These are phyloP conservation scores for Hibiscus mutabilis DNA, from an alignment of 345 rosid genomes.

Conservation along the genomic window DNA sequence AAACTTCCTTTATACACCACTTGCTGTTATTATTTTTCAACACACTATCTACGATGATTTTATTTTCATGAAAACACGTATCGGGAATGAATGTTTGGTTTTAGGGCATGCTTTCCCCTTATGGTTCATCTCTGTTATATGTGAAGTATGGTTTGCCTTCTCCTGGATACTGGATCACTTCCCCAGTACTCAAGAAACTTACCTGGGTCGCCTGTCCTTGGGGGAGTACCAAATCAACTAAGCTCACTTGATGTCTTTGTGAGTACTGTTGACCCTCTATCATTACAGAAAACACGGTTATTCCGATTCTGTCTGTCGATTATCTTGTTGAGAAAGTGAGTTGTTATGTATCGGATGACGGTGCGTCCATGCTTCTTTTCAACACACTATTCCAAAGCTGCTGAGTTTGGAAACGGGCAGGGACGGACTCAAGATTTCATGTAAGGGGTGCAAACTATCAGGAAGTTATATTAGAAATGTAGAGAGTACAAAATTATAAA, in stretches of 20 bases:
- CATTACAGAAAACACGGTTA: conserved; percentile 49
- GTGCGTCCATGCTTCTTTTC: conserved; percentile 92
- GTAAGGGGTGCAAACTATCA: no score
- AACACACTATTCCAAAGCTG: conserved; percentile 77
- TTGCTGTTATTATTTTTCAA: no score
- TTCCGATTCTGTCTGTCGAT: conserved; percentile 45
- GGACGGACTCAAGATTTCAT: no score
- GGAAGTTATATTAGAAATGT: no score
- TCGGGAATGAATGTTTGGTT: no score
- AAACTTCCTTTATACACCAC: no score
- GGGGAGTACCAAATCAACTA: conserved; percentile 64
- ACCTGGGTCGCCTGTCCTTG: conserved; percentile 75
- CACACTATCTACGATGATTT: no score
- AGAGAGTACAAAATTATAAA: no score
- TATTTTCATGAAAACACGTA: no score
- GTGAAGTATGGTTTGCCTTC: conserved; percentile 88
- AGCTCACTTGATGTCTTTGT: conserved; percentile 83
- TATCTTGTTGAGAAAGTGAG: conserved; percentile 82
- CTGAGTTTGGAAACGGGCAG: conserved; percentile 61
- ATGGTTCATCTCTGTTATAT: conserved; percentile 55
- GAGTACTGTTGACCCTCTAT: conserved; percentile 95
- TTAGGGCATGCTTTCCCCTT: neutral
- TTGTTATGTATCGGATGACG: conserved; percentile 95
- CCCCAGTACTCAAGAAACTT: conserved; percentile 78
- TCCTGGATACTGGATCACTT: conserved; percentile 99